Conservation (phyloP, 1,284 basidiomycete genomes). For the Garcileccinum viscosum region DNA sequence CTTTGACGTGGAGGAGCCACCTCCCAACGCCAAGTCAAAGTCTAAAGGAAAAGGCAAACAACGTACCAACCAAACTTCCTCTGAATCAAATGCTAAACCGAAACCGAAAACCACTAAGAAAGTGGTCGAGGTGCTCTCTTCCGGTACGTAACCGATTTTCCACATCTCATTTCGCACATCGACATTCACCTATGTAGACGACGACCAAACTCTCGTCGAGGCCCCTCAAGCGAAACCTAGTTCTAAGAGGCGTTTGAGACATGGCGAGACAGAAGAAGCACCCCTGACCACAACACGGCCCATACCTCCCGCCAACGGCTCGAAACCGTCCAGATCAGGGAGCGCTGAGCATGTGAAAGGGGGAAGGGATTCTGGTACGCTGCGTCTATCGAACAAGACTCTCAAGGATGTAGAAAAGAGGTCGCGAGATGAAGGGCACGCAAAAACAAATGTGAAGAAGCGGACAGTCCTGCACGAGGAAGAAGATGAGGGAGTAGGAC, state of each 20-base stretch:
- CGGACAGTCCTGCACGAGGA: slow-evolving; percentile 3
- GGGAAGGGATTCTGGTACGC: neutral
- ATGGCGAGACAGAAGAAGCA: slow-evolving; percentile 2
- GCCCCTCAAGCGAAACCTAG: slow-evolving; percentile 17
- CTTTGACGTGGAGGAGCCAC: slow-evolving; percentile 8
- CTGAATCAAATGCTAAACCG: slow-evolving; percentile 5
- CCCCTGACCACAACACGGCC: slow-evolving; percentile 6
- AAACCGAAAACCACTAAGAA: slow-evolving; percentile 14
- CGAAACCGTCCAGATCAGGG: slow-evolving; percentile 5
- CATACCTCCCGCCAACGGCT: neutral
- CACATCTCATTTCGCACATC: neutral
- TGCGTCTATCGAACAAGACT: slow-evolving; percentile 5
- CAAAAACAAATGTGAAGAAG: slow-evolving; percentile 8
- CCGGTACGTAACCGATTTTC: slow-evolving; percentile 17
- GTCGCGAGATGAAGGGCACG: neutral
- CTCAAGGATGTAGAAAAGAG: neutral
- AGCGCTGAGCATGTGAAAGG: neutral
- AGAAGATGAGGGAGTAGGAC: neutral
- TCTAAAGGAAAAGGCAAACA: slow-evolving; percentile 18
- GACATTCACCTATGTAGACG: slow-evolving; percentile 25
- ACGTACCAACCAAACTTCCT: neutral
- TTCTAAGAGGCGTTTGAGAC: slow-evolving; percentile 1
- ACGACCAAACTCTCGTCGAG: slow-evolving; percentile 35
- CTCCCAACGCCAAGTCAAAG: slow-evolving; percentile 2
- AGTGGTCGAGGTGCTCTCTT: slow-evolving; percentile 15